A percentile compares a stretch with the other conserved stretches of the same genome.
Evolutionary conservation across 176 grass and related monocot species (phyloP).

Genomic region (Chloris gayana): DNA sequence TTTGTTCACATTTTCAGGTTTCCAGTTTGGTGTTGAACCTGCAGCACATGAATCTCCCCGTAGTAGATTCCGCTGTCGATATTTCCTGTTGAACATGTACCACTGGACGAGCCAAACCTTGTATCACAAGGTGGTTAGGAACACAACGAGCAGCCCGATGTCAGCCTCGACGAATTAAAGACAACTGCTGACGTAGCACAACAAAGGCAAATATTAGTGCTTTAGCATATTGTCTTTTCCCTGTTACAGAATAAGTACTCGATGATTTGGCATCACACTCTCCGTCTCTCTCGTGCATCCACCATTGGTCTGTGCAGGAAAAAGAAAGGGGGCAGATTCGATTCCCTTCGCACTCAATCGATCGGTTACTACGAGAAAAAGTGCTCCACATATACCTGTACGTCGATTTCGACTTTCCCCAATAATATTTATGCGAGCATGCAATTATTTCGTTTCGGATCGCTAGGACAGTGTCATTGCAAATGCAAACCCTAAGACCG

Average conservation of each 20-base stretch:
- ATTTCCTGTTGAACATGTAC: no score
- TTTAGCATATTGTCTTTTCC: neutral
- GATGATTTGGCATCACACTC: neutral
- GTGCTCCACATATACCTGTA: neutral
- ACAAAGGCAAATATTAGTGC: neutral
- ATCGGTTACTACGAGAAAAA: neutral
- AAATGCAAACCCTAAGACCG: no score
- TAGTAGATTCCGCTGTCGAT: neutral
- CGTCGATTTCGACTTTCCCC: neutral
- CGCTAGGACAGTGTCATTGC: neutral
- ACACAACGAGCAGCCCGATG: neutral
- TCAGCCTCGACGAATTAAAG: neutral
- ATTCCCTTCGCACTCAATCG: neutral
- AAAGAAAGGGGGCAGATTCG: constrained; percentile 7
- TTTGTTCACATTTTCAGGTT: no score
- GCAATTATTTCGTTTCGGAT: neutral
- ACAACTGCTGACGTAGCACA: neutral
- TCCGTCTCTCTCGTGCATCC: neutral
- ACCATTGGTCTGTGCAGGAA: constrained; percentile 4
- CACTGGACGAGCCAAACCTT: neutral
- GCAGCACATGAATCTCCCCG: neutral
- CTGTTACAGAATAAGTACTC: neutral
- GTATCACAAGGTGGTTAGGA: neutral
- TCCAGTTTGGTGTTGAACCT: no score
- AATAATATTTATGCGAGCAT: neutral